Evolutionary conservation across 352 stramenopile genomes (phyloP), one percentile per base, ranked within the genome.

Genomic region (Phytophthora ohioensis): DNA sequence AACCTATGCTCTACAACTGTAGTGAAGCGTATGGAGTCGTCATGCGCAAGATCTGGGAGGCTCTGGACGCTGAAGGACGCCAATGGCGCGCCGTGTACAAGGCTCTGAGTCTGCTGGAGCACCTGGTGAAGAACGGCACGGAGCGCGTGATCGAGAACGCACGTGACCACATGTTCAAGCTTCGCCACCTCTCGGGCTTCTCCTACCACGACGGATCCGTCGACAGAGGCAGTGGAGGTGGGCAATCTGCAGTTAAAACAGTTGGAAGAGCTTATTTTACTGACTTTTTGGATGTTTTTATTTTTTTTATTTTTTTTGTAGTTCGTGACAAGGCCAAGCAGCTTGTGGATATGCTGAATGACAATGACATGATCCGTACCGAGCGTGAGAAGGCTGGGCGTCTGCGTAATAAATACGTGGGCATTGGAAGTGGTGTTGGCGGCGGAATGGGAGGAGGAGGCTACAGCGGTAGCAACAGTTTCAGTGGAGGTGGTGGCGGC

Each of bases 11-110:
- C 57, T 56, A 48, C 34, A 61, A 43, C 49, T 71, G 11, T 77
- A 97, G 88, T 70, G 90, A 96, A 48, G 92, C 91, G 13, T 98
- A 97, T 69, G 87, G 79, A 49, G 81, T 96, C 41, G 82, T 98
- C 56, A 97, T 95, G 88, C 87, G 84, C 57, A 92, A 99, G 60
- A 98, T 99, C 73, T 99, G 97, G 97, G 96, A 99, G 78, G 88
- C 91, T 4, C 89, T 89, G 69, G 97, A 94, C 79, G 93, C 69
- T 48, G 91, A 89, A 74, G 94, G 78, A 21, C 89, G 92, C 21
- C 92, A 97, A 65, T 99, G 98, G 98, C 94, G 96, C 38, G 93
- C 98, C 17, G 97, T 99, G 32, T 99, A 99, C 82, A 99, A 99
- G 84, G 87, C 87, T 32, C 66, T 97, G 27, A 99, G 91, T 56